Evolutionary conservation across 2,329 filamentous ascomycete species (phyloP), one percentile per base, ranked within the genome.

Genomic region (Geosmithia putterillii): DNA sequence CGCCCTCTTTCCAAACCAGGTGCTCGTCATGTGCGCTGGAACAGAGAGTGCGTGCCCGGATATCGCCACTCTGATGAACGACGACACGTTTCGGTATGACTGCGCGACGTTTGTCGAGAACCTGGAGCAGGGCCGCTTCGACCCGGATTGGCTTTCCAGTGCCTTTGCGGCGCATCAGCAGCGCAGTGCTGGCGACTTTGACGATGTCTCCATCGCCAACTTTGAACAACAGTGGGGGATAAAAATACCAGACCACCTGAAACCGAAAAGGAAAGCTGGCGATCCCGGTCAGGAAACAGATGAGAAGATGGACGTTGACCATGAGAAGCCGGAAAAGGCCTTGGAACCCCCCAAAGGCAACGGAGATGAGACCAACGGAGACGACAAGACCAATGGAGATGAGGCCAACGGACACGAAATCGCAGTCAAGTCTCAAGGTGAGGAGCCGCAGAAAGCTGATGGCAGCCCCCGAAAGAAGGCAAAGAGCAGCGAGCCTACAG

Each of bases 111-210:
- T 71, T 51, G 63, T 62, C 23, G 64, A 68, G 28, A 61, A 71
- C 47, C 55, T 78, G 17, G 48, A 54, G 5, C 56, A 60, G 32
- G 74, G 74, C 3, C 65, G 63, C 28, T 70, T 76, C 45, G 71
- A 76, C 48, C 62, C 65, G 2, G 62, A 64, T 14, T 78, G 74
- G 74, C 63, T 79, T 7, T 57, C 53, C 15, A 61, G 69, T 44
- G 74, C 74, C 1, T 75, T 69, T 61, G 54, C 54, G 4, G 74
- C 74, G 1, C 70, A 76, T 47, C 60, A 64, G 43, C 60, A 64
- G 51, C 68, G 73, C 44, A 61, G 58, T 42, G 52, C 58, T 1
- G 74, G 74, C 4, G 60, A 69, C 2, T 78, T 74, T 46, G 66
- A 76, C 45, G 64, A 65, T 3, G 68, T 64, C 42, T 56, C 73